Conservation (phyloP, 2,329 filamentous ascomycete species). For the Cordyceps tenuipes region DNA sequence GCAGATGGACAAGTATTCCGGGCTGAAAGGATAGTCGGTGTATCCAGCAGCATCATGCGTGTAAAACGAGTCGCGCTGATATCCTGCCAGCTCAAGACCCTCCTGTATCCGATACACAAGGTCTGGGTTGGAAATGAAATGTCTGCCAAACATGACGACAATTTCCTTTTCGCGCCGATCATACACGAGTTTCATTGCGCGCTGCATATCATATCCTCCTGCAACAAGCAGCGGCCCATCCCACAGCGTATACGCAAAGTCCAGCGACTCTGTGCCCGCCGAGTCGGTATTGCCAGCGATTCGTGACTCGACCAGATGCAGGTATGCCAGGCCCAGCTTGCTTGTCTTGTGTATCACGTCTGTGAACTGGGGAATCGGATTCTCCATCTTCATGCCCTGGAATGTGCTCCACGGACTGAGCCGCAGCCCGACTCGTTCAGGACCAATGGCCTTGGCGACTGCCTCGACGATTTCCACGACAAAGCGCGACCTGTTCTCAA, state of each 20-base stretch:
- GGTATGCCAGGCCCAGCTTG: background rate
- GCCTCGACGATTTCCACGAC: conserved; percentile 36
- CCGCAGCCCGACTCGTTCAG: conserved; percentile 40
- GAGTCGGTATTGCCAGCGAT: too few relatives aligned
- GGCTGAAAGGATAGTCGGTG: conserved; percentile 10
- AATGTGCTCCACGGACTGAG: conserved; percentile 27
- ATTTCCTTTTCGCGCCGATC: background rate
- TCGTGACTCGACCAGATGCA: background rate
- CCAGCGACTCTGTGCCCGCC: too few relatives aligned
- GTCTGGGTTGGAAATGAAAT: conserved; percentile 24
- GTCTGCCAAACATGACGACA: conserved; percentile 19
- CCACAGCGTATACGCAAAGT: too few relatives aligned
- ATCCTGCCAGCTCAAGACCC: conserved; percentile 18
- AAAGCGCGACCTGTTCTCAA: conserved; percentile 41
- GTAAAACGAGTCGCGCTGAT: conserved; percentile 22
- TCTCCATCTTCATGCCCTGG: conserved; percentile 14
- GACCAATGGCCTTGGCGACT: conserved; percentile 32
- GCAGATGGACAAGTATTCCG: background rate
- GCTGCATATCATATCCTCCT: background rate
- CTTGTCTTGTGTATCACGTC: background rate
- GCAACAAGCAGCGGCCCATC: too few relatives aligned
- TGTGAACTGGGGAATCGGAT: too few relatives aligned
- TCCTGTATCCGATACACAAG: conserved; percentile 21
- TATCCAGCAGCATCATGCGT: conserved; percentile 14
- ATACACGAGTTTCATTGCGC: background rate